Percentiles rank a stretch among this genome's conserved stretches.
Conservation (phyloP, 768 basidiomycete species). For the Calocera viscosa region DNA sequence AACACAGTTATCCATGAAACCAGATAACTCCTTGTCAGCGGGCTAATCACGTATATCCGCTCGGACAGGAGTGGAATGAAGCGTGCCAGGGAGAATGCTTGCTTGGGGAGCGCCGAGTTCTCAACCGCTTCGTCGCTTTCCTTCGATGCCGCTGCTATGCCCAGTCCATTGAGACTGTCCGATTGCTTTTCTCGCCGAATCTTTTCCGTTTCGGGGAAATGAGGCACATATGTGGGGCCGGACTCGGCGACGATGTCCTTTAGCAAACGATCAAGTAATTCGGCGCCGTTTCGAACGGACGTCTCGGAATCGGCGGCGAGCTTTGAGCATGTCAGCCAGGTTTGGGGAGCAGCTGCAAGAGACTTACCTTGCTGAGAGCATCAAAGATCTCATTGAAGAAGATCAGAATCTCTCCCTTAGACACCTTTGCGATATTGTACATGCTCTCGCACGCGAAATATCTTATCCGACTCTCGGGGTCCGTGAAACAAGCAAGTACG, state of each 20-base stretch:
- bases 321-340: constrained; percentile 31
- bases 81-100: constrained; percentile 84
- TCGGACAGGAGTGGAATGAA: constrained; percentile 91
- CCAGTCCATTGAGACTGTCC: constrained; percentile 29
- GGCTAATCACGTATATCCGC: constrained; percentile 87
- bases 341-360: not conserved
- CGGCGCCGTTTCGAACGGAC: constrained; percentile 96
- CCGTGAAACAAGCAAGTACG: constrained; percentile 81
- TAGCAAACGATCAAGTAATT: constrained; percentile 88
- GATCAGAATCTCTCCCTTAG: constrained; percentile 89
- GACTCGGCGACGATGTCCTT: constrained; percentile 97
- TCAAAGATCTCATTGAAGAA: constrained; percentile 99
- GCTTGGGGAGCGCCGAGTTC: constrained; percentile 35
- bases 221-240: constrained; percentile 85
- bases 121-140: constrained; percentile 31
- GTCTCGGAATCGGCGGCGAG: constrained; percentile 90
- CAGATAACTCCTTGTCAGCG: constrained; percentile 91
- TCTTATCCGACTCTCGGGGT: constrained; percentile 85
- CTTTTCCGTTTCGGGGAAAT: constrained; percentile 68
- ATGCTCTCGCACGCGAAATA: constrained; percentile 97
- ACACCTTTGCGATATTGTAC: constrained; percentile 96
- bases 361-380: constrained; percentile 82
- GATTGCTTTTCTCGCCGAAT: constrained; percentile 39
- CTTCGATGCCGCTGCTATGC: constrained; percentile 50
- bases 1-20: constrained; percentile 93